Conservation (phyloP, 2,329 filamentous ascomycete genomes). For the Claviceps africana region DNA sequence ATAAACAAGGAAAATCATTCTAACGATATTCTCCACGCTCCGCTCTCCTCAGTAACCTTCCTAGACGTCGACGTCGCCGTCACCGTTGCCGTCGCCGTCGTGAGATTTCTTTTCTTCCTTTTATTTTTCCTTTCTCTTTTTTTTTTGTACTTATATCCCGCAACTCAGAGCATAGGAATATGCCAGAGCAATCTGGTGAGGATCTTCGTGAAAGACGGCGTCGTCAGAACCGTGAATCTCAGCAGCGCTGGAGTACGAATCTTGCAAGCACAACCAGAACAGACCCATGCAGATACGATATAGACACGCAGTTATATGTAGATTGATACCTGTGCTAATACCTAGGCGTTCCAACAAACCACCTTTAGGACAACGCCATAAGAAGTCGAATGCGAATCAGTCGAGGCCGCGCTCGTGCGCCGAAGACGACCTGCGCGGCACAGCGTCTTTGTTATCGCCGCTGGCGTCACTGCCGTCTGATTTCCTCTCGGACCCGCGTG, state of each 20-base stretch:
- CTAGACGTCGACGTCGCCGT: neutral
- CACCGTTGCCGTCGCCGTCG: neutral
- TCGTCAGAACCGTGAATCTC: slow-evolving; percentile 1
- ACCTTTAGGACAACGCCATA: neutral
- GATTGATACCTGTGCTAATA: neutral
- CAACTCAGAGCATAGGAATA: neutral
- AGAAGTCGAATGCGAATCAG: neutral
- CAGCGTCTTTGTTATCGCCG: neutral
- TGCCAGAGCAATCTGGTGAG: slow-evolving; percentile 14
- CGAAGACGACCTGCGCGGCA: neutral
- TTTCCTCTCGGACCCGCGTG: neutral
- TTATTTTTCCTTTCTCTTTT: neutral
- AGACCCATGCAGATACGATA: neutral
- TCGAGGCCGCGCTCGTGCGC: neutral
- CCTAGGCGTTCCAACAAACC: neutral
- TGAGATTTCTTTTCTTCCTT: too few relatives aligned
- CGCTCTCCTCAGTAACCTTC: neutral
- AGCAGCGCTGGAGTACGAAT: neutral
- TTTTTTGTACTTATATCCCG: neutral
- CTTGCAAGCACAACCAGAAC: neutral
- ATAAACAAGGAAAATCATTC: too few relatives aligned
- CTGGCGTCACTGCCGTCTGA: neutral
- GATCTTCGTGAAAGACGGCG: neutral
- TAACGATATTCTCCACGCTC: too few relatives aligned
- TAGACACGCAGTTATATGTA: neutral